Conservation (phyloP, 2,329 filamentous ascomycete species). For the Diplodia mutila region DNA sequence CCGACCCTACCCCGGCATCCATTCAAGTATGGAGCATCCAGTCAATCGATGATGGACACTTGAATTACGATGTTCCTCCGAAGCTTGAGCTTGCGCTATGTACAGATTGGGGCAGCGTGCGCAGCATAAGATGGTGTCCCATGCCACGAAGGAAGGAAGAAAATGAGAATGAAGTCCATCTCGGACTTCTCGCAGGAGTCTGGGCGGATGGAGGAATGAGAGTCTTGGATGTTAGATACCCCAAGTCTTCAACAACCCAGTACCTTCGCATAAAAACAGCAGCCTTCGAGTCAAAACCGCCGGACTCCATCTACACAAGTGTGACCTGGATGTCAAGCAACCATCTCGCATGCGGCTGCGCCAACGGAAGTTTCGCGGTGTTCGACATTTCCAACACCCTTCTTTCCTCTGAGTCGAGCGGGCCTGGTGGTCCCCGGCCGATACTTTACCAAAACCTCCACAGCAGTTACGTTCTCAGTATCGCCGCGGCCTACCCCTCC, state of each 20-base stretch:
- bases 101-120: slow-evolving; percentile 60
- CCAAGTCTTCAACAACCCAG: slow-evolving; percentile 23
- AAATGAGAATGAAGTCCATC: slow-evolving; percentile 36
- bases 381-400: slow-evolving; percentile 51
- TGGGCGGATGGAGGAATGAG: slow-evolving; percentile 63
- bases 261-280: slow-evolving; percentile 51
- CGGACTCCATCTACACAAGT: slow-evolving; percentile 59
- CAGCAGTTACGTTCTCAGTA: slow-evolving; percentile 52
- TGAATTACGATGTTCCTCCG: slow-evolving; percentile 52
- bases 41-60: slow-evolving; percentile 37
- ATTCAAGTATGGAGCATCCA: slow-evolving; percentile 61
- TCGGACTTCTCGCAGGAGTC: slow-evolving; percentile 61
- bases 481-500: slow-evolving; percentile 58
- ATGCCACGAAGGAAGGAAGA: slow-evolving; percentile 37
- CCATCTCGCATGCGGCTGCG: slow-evolving; percentile 59
- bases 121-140: slow-evolving; percentile 61
- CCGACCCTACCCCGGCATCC: slow-evolving; percentile 45
- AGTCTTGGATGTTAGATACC: slow-evolving; percentile 54
- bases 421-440: slow-evolving; percentile 37
- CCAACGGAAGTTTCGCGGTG: slow-evolving; percentile 60
- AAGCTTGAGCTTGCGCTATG: slow-evolving; percentile 57
- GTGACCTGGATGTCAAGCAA: slow-evolving; percentile 61
- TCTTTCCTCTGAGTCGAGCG: slow-evolving; percentile 39
- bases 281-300: slow-evolving; percentile 55
- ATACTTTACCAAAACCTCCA: slow-evolving; percentile 50